A percentile compares a stretch with the other conserved stretches of the same genome.
Evolutionary conservation across 192 early-diverging fungal genomes (phyloP).

Genomic region (Gigaspora rosea): DNA sequence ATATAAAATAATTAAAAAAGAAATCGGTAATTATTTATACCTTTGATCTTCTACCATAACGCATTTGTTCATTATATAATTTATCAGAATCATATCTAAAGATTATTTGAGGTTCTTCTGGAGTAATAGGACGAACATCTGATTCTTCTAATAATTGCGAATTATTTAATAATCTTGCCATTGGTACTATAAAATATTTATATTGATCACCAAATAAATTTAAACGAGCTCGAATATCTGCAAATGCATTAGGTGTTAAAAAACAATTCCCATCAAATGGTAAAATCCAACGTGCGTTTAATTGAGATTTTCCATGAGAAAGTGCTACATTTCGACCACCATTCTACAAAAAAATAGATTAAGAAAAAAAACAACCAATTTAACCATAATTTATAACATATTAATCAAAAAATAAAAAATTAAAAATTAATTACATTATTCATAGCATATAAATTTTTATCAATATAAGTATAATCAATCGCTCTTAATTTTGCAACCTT

Average conservation of each 20-base stretch:
- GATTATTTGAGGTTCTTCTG: conserved; percentile 65
- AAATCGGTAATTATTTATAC: neutral
- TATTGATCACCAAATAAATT: conserved; percentile 45
- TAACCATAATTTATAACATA: neutral
- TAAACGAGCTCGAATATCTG: conserved; percentile 53
- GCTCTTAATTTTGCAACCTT: conserved; percentile 60
- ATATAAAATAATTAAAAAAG: neutral
- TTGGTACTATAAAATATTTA: conserved; percentile 65
- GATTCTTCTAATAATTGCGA: conserved; percentile 50
- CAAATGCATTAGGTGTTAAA: conserved; percentile 53
- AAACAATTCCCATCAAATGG: conserved; percentile 69
- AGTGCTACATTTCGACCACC: conserved; percentile 62
- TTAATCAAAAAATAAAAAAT: neutral
- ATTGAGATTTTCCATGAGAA: conserved; percentile 48
- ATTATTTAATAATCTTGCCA: conserved; percentile 62
- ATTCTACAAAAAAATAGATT: conserved; percentile 34
- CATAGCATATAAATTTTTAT: conserved; percentile 68
- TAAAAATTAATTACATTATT: conserved; percentile 45
- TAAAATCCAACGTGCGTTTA: conserved; percentile 59
- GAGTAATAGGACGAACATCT: conserved; percentile 55
- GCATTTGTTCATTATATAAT: conserved; percentile 60
- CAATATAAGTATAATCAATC: conserved; percentile 63
- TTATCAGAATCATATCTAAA: conserved; percentile 58
- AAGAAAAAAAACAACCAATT: neutral
- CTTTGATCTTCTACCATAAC: conserved; percentile 65